Evolutionary conservation across 129 eudicot species (phyloP), one percentile per base, ranked within the genome.

Genomic region (Flaveria brownii): DNA sequence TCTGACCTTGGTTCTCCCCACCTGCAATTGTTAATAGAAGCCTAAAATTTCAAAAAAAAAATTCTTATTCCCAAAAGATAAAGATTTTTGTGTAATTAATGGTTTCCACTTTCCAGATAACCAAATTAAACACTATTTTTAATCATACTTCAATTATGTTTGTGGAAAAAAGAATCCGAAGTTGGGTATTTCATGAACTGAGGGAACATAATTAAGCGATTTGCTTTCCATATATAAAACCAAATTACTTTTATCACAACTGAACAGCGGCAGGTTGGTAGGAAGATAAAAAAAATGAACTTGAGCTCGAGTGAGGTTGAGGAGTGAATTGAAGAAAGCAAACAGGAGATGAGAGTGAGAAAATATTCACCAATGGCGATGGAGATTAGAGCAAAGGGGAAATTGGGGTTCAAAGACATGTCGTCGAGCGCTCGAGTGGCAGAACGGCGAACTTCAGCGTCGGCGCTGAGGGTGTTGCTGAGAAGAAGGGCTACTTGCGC

Each of bases 391-490:
- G 84, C 74, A 68, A 81, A 84, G 7, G 89, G 77, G 71, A 88
- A 90, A 64, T 42, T 51, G 54, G 89, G 79, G 76, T 62, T 75
- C 5, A 54, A 64, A 52, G 89, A 90, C 70, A 90, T 82, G 46
- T 72, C 46, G 62, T 90, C 83, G 57, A 90, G 92, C 36, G 82
- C 77, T 42, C 83, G 87, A 77, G 96, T 82, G 66, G 96, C 96
- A 72, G 84, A 43, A 28, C 76, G 83, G 80, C 89, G 85, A 66
- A 87, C 81, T 50, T 69, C 43, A 77, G 79, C 87, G 61, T 87
- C 90, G 73, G 86, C 75, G 72, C 90, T 90, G 83, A 90, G 87
- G 15, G 92, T 90, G 54, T 78, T 80, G 71, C 15, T 46, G 51
- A 90, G 88, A 56, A 87, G 83, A 49, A 70, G 80, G 47, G 82